Conservation (phyloP, 176 grass and related monocot species). For the Phoenix dactylifera region DNA sequence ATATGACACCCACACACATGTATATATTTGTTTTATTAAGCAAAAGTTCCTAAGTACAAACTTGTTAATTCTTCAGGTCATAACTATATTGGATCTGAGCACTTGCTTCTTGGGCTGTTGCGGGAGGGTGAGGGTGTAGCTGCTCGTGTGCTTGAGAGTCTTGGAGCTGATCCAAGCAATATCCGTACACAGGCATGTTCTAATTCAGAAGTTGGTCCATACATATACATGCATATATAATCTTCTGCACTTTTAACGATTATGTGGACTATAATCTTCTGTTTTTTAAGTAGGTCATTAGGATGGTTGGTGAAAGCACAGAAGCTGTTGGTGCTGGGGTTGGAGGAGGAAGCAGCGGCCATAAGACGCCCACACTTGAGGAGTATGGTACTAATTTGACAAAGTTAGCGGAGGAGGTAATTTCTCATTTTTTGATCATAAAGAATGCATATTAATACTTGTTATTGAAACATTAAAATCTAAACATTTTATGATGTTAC, state of each 20-base stretch:
- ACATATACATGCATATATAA: no score
- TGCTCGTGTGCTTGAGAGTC: constrained; percentile 71
- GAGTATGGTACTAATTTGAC: constrained; percentile 96
- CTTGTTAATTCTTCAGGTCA: constrained; percentile 45
- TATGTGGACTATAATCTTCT: neutral
- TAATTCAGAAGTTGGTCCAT: no score
- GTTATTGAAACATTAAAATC: no score
- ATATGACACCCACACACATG: neutral
- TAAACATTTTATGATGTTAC: constrained; percentile 9
- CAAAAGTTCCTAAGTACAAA: neutral
- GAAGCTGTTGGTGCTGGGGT: constrained; percentile 94
- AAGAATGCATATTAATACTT: no score
- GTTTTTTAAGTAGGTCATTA: constrained; percentile 47
- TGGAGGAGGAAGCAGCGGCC: constrained; percentile 75
- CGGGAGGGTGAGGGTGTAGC: constrained; percentile 93
- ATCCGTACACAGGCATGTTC: constrained; percentile 70
- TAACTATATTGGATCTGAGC: constrained; percentile 95
- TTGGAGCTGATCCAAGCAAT: constrained; percentile 81
- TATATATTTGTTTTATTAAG: neutral
- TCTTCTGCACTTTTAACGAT: neutral
- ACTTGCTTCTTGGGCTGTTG: constrained; percentile 89
- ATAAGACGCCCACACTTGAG: constrained; percentile 98
- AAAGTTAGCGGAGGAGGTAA: constrained; percentile 90
- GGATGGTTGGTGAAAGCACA: constrained; percentile 90
- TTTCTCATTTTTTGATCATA: neutral